These are phyloP conservation scores for Cadophora malorum DNA, from an alignment of 2,329 filamentous ascomycete species.

Conservation along the genomic window DNA sequence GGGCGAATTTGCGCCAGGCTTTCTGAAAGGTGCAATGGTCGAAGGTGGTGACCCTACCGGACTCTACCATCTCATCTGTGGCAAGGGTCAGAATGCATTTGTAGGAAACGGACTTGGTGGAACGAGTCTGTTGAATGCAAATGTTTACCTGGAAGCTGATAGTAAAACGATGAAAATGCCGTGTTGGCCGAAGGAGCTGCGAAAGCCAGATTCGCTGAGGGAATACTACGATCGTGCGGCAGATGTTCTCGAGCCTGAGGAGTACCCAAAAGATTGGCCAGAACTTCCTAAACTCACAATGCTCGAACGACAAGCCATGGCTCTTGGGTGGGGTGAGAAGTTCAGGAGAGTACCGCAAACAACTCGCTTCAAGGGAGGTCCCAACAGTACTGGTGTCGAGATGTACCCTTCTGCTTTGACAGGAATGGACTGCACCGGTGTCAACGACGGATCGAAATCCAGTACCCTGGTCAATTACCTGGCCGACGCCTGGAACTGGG, in stretches of 20 bases:
- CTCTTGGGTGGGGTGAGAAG: slow-evolving; percentile 56
- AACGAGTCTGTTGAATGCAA: slow-evolving; percentile 70
- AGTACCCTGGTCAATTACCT: slow-evolving; percentile 71
- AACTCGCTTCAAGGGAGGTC: slow-evolving; percentile 65
- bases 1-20: slow-evolving; percentile 56
- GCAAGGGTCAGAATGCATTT: slow-evolving; percentile 66
- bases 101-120: slow-evolving; percentile 61
- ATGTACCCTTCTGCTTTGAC: slow-evolving; percentile 66
- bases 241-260: slow-evolving; percentile 62
- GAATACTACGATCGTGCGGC: slow-evolving; percentile 63
- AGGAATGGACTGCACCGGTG: slow-evolving; percentile 67
- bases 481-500: slow-evolving; percentile 75
- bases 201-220: slow-evolving; percentile 51
- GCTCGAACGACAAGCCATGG: slow-evolving; percentile 61
- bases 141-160: slow-evolving; percentile 68
- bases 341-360: slow-evolving; percentile 66
- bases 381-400: slow-evolving; percentile 68
- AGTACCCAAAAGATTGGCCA: slow-evolving; percentile 65
- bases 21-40: slow-evolving; percentile 51
- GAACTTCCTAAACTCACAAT: slow-evolving; percentile 62
- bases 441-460: slow-evolving; percentile 73
- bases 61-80: slow-evolving; percentile 68
- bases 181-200: slow-evolving; percentile 65
- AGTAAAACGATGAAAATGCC: slow-evolving; percentile 58
- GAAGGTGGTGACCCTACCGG: slow-evolving; percentile 61